phyloP scores from a whole-genome alignment of 257 asterid genomes.

The Solanum sejunctum region DNA sequence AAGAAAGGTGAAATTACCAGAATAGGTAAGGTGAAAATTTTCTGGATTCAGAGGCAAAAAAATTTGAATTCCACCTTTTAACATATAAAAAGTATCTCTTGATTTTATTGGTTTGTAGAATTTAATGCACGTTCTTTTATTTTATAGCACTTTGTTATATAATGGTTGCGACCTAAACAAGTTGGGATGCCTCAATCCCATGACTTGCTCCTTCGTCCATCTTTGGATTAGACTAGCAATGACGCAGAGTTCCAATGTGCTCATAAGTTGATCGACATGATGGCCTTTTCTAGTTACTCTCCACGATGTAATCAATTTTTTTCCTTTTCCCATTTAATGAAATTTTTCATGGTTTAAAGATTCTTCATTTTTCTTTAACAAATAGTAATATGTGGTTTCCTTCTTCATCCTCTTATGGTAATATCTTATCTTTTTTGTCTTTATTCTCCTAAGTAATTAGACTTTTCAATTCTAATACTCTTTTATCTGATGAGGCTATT shows the following conservation, averaged over 20 bases:
- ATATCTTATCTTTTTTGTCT: too few relatives aligned
- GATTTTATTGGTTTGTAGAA: too few relatives aligned
- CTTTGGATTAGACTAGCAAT: background rate
- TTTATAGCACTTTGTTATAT: too few relatives aligned
- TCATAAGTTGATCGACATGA: background rate
- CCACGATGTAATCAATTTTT: background rate
- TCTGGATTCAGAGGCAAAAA: background rate
- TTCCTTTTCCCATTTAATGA: background rate
- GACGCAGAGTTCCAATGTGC: background rate
- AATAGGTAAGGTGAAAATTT: background rate
- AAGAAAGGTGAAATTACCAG: too few relatives aligned
- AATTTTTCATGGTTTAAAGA: background rate
- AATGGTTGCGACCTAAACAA: background rate
- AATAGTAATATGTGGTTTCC: background rate
- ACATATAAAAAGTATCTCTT: background rate
- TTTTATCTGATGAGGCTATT: background rate
- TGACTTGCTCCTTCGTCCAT: background rate
- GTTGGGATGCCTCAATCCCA: background rate
- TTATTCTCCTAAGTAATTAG: background rate
- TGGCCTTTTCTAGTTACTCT: background rate
- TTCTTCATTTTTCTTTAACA: background rate
- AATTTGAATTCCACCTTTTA: background rate
- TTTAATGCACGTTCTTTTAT: background rate
- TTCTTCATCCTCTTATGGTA: background rate
- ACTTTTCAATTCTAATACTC: background rate